A percentile compares a stretch with the other conserved stretches of the same genome.
phyloP scores from a whole-genome alignment of 768 basidiomycete species.

The Agrocybe pediades region DNA sequence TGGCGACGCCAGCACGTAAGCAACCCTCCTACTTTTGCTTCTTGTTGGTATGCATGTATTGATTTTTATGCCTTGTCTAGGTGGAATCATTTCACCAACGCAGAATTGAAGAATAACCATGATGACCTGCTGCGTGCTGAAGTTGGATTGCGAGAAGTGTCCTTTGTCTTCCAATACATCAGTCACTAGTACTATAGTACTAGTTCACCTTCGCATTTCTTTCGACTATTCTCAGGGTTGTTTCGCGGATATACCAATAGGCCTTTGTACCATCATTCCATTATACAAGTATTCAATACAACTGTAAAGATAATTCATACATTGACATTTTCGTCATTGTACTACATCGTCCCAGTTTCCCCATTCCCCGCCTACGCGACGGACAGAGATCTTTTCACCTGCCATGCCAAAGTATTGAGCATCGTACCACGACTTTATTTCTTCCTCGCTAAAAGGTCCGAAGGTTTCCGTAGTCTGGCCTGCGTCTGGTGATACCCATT shows the following conservation, averaged over 20 bases:
- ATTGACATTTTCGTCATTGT: conserved; percentile 27
- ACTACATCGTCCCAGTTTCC: conserved; percentile 70
- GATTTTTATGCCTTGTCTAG: conserved; percentile 39
- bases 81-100: conserved; percentile 97
- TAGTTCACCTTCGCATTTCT: neutral
- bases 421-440: conserved; percentile 78
- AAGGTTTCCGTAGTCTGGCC: conserved; percentile 55
- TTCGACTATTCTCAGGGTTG: neutral
- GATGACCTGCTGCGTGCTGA: conserved; percentile 95
- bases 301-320: conserved; percentile 16
- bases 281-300: conserved; percentile 13
- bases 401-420: conserved; percentile 78
- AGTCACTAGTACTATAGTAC: conserved; percentile 66
- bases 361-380: conserved; percentile 72
- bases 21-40: conserved; percentile 24
- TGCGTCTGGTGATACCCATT: conserved; percentile 64
- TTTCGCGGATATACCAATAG: neutral
- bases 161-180: conserved; percentile 96
- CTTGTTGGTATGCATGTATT: neutral
- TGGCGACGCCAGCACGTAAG: conserved; percentile 97
- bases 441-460: conserved; percentile 81
- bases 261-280: neutral
- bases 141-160: conserved; percentile 78
- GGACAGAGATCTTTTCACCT: conserved; percentile 80
- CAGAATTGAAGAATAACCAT: conserved; percentile 86